A percentile compares a stretch with the other conserved stretches of the same genome.
phyloP scores from a whole-genome alignment of 139 green algal species.

The Micractinium conductrix region DNA sequence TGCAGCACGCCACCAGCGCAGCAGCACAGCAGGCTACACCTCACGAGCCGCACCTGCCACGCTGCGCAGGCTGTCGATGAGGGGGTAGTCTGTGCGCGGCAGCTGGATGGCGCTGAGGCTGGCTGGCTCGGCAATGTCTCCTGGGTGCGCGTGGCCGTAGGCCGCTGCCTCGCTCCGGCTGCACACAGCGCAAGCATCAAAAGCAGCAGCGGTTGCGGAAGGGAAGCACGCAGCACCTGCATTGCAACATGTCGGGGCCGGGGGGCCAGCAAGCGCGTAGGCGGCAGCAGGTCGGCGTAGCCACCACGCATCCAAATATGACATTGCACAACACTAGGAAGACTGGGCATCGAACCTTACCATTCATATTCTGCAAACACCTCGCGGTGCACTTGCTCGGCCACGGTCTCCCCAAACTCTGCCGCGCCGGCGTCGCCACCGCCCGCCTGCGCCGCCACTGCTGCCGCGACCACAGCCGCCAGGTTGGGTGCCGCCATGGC shows the following conservation, averaged over 20 bases:
- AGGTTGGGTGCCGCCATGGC: conserved; percentile 13
- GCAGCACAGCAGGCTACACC: no score
- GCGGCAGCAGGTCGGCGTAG: no score
- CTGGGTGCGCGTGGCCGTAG: conserved; percentile 42
- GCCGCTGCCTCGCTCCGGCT: not conserved
- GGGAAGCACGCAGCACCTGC: no score
- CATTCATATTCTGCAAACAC: conserved; percentile 58
- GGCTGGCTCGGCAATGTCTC: conserved; percentile 78
- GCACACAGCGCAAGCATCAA: no score
- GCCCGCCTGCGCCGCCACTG: not conserved
- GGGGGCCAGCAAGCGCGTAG: no score
- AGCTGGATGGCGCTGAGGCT: conserved; percentile 77
- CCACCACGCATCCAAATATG: no score
- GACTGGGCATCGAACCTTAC: no score
- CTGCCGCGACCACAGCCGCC: not conserved
- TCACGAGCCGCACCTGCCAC: conserved; percentile 50
- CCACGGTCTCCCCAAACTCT: conserved; percentile 46
- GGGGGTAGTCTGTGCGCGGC: conserved; percentile 71
- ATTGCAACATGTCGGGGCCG: no score
- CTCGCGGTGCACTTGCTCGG: conserved; percentile 34
- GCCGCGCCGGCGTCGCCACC: not conserved
- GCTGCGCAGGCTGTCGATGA: conserved; percentile 62
- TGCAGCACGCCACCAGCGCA: no score
- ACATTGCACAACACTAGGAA: no score
- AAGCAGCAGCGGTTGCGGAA: no score